Conservation (phyloP, 2,329 filamentous ascomycete species). For the Fusarium nanum region DNA sequence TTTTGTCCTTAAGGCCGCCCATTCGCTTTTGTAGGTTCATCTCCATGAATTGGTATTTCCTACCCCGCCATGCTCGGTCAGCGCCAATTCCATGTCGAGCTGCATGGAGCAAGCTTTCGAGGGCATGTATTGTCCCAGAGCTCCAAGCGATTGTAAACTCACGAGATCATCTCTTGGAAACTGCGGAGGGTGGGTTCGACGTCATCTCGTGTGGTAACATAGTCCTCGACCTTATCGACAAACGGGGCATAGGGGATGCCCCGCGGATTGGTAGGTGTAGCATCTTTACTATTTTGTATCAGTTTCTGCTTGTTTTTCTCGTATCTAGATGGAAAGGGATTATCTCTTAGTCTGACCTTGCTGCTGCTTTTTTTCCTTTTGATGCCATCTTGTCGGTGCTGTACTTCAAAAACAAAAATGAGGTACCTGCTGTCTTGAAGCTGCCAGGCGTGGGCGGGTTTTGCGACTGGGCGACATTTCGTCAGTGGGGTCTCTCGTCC, state of each 20-base stretch:
- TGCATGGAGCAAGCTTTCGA: conserved; percentile 22
- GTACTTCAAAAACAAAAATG: conserved; percentile 36
- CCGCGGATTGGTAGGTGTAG: conserved; percentile 76
- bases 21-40: conserved; percentile 88
- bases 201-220: conserved; percentile 80
- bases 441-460: conserved; percentile 43
- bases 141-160: conserved; percentile 51
- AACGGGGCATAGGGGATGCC: conserved; percentile 88
- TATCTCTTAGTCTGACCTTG: conserved; percentile 48
- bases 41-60: conserved; percentile 99
- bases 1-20: conserved; percentile 87
- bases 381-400: conserved; percentile 54
- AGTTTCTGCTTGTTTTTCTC: conserved; percentile 12
- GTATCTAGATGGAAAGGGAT: background rate
- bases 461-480: conserved; percentile 49
- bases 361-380: conserved; percentile 53
- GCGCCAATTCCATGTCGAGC: conserved; percentile 15
- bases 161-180: conserved; percentile 96
- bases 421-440: conserved; percentile 36
- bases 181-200: conserved; percentile 84
- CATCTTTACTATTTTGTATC: conserved; percentile 55
- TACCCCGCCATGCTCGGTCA: conserved; percentile 56
- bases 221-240: conserved; percentile 89
- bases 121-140: conserved; percentile 10
- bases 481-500: conserved; percentile 44